These are phyloP conservation scores for Eutypella sp. DNA, from an alignment of 2,329 filamentous ascomycete genomes.

Conservation along the genomic window DNA sequence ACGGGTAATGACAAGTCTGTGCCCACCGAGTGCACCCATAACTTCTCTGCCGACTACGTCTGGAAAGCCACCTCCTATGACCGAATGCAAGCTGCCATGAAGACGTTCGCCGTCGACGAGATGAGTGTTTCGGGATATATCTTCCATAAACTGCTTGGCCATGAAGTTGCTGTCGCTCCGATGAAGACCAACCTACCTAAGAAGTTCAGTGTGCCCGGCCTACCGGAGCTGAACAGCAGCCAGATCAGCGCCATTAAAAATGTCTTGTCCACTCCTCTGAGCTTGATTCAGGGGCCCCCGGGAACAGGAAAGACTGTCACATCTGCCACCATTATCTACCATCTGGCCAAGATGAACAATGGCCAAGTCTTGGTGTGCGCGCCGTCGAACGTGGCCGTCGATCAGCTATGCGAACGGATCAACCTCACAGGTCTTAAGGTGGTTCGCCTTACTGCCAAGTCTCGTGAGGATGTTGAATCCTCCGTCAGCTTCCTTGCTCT, in stretches of 20 bases:
- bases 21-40: conserved; percentile 92
- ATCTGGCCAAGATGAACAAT: conserved; percentile 90
- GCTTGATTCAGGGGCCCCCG: conserved; percentile 92
- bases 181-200: conserved; percentile 95
- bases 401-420: conserved; percentile 95
- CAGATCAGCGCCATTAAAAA: conserved; percentile 96
- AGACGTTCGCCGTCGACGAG: conserved; percentile 96
- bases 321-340: conserved; percentile 97
- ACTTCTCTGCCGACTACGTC: conserved; percentile 97
- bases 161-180: conserved; percentile 88
- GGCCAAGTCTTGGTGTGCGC: conserved; percentile 95
- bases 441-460: conserved; percentile 97
- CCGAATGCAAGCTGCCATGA: conserved; percentile 98
- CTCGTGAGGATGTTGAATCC: conserved; percentile 97
- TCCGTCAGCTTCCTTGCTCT: conserved; percentile 92
- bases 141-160: conserved; percentile 92
- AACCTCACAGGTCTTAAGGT: conserved; percentile 93
- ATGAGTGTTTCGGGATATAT: conserved; percentile 98
- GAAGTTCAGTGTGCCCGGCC: conserved; percentile 91
- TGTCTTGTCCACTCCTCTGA: conserved; percentile 87
- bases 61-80: conserved; percentile 99
- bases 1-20: conserved; percentile 95
- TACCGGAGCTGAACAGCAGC: conserved; percentile 91
- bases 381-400: conserved; percentile 96
- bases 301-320: conserved; percentile 98